Base-by-base conservation (phyloP, 305 asterid species). In the Fraxinus albicans region DNA sequence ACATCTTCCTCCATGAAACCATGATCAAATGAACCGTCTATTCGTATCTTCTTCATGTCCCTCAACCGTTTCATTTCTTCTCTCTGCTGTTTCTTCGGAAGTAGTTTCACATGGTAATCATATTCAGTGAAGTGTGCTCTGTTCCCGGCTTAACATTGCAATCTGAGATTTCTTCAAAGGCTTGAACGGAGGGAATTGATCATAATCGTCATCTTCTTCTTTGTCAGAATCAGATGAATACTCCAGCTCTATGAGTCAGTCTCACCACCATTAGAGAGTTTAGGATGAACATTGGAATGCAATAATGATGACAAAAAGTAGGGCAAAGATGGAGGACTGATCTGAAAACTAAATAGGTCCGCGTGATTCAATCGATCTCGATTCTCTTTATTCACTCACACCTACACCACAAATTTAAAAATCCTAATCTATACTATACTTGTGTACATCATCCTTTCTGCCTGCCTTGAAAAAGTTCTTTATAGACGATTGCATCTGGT, bases 401-500 rank as follows among this genome's bases (percentile, higher is more conserved):
- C 50, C 50, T 42, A 42, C 50, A 42, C 50, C 50, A 42, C 50
- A 42, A 9, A 42, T 42, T 42, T 42, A 9, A 42, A 42, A 42
- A 42, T 9, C 50, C 50, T 42, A 42, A 42, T 42, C 50, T 42
- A 42, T 42, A 42, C 50, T 42, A 42, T 42, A 35, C 40, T 34
- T 34, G 36, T 34, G 36, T 34, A 34, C 36, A 50, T 96, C 99
- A 58, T 89, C 97, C 82, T 92, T 93, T 88, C 98, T 89, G 65
- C 97, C 97, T 21, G 84, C 78, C 87, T 82, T 94, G 89, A 96
- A 96, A 81, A 96, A 93, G 90, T 89, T 93, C 88, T 90, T 91
- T 96, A 83, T 92, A 94, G 33, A 88, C 95, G 80, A 94, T 90
- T 69, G 94, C 95, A 84, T 90, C 93, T 5, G 97, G 97, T 73